Percentiles rank a stretch among this genome's conserved stretches.
Conservation (phyloP, 768 basidiomycete species). For the Collybia mongolica region DNA sequence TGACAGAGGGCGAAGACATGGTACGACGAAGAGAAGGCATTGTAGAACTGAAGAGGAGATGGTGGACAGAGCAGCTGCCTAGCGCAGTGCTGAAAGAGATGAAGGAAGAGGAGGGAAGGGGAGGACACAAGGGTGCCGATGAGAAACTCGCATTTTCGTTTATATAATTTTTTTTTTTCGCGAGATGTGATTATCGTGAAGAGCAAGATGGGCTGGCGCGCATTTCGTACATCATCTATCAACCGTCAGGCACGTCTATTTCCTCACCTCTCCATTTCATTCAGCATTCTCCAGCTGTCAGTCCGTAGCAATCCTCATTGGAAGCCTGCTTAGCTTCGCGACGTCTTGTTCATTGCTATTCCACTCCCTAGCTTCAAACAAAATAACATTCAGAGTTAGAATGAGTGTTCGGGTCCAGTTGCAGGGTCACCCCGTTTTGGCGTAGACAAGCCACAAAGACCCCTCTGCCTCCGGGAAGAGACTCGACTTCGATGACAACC, state of each 20-base stretch:
- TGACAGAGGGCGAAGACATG: slow-evolving; percentile 65
- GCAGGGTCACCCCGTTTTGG: slow-evolving; percentile 23
- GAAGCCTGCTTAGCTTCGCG: slow-evolving; percentile 14
- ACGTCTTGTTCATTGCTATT: slow-evolving; percentile 5
- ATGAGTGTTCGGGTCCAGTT: slow-evolving; percentile 3
- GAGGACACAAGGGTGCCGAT: slow-evolving; percentile 31
- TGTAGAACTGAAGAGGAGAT: slow-evolving; percentile 16
- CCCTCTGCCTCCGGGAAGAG: slow-evolving; percentile 10
- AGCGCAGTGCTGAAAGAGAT: slow-evolving; percentile 39
- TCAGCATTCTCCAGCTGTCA: slow-evolving; percentile 21
- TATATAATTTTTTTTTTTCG: slow-evolving; percentile 42
- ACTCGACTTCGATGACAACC: slow-evolving; percentile 23
- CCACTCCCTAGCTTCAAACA: slow-evolving; percentile 3
- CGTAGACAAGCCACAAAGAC: slow-evolving; percentile 16
- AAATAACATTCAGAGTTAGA: not conserved
- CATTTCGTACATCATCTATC: slow-evolving; percentile 16
- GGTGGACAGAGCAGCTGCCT: slow-evolving; percentile 42
- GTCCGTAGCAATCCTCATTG: slow-evolving; percentile 14
- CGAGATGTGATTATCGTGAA: slow-evolving; percentile 29
- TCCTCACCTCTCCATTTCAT: slow-evolving; percentile 9
- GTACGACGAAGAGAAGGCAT: slow-evolving; percentile 84
- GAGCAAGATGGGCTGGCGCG: slow-evolving; percentile 6
- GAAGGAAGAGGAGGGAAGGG: slow-evolving; percentile 20
- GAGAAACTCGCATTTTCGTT: slow-evolving; percentile 29
- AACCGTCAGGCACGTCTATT: slow-evolving; percentile 8